phyloP scores from a whole-genome alignment of 2,329 filamentous ascomycete species.

The Fonsecaea monophora region DNA sequence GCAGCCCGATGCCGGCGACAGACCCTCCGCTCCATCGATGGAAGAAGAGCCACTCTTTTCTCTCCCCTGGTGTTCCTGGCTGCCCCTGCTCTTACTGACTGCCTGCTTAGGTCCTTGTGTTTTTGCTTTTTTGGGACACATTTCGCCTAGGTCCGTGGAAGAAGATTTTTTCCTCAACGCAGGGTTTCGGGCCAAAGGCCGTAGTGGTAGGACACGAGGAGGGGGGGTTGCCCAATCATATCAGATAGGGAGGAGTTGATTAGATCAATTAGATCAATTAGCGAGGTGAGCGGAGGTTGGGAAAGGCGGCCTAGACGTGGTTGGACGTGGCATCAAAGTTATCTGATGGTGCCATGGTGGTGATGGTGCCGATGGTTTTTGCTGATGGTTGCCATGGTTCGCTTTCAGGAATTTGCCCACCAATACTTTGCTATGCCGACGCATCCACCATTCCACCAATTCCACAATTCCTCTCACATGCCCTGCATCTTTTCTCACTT shows the following conservation, averaged over 20 bases:
- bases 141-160: not conserved
- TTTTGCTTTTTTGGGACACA: not conserved
- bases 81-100: too few relatives aligned
- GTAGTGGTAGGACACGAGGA: not conserved
- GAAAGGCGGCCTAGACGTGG: not conserved
- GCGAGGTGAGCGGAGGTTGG: not conserved
- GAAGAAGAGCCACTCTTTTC: not conserved
- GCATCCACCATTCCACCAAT: not conserved
- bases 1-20: conserved; percentile 4
- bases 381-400: too few relatives aligned
- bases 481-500: not conserved
- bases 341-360: conserved; percentile 15
- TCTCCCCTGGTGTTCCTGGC: too few relatives aligned
- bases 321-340: conserved; percentile 18
- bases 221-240: not conserved
- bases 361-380: too few relatives aligned
- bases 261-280: not conserved
- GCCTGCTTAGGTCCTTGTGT: not conserved
- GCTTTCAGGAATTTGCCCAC: conserved; percentile 7
- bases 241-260: conserved; percentile 8
- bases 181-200: not conserved
- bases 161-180: not conserved
- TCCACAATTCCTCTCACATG: not conserved
- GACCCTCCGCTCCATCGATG: not conserved
- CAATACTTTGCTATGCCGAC: conserved; percentile 4